Evolutionary conservation across 2,329 filamentous ascomycete genomes (phyloP).

Genomic region (Apiospora rasikravindrae): DNA sequence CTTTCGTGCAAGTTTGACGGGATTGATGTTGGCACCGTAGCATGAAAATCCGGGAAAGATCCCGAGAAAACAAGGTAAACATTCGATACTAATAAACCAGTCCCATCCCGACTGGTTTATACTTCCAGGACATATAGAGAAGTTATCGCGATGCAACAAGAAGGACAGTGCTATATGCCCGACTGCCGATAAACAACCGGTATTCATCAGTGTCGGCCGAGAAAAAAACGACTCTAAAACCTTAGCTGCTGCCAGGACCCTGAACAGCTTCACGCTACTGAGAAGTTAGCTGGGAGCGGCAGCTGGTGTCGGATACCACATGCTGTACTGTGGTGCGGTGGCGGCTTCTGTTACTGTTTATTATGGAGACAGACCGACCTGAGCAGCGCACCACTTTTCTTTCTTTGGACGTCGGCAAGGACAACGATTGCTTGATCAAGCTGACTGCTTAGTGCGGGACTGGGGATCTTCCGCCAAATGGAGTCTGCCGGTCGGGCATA

Average conservation of each 20-base stretch:
- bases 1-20: background rate
- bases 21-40: background rate
- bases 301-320: slow-evolving; percentile 7
- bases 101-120: slow-evolving; percentile 1
- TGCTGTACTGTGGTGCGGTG: background rate
- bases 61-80: slow-evolving; percentile 11
- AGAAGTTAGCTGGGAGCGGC: background rate
- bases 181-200: background rate
- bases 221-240: background rate
- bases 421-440: slow-evolving; percentile 42
- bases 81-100: background rate
- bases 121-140: background rate
- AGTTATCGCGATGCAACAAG: background rate
- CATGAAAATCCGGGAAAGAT: background rate
- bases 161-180: background rate
- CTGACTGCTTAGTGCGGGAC: slow-evolving; percentile 37
- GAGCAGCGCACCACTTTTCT: slow-evolving; percentile 14
- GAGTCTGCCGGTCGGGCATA: slow-evolving; percentile 43
- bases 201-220: slow-evolving; percentile 6
- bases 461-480: slow-evolving; percentile 44
- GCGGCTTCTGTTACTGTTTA: background rate
- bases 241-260: slow-evolving; percentile 13
- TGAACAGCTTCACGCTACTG: slow-evolving; percentile 13
- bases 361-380: background rate
- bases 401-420: slow-evolving; percentile 23